Base-by-base conservation (phyloP, 352 stramenopile species). In the Phytophthora lateralis region DNA sequence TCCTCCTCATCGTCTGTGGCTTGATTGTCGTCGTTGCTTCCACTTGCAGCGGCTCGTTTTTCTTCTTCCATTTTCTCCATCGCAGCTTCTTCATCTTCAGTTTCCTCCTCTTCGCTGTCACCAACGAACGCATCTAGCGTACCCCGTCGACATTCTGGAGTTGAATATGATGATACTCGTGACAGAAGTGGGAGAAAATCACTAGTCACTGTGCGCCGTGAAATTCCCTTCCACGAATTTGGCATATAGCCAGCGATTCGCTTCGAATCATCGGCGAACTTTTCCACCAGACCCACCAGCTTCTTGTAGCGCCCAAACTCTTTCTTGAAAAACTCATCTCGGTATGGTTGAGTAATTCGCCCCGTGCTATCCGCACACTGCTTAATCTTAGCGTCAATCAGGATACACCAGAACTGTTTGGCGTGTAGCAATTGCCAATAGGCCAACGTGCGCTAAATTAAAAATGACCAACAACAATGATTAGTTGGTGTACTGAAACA, bases 351-450 rank as follows among this genome's bases (percentile, higher is more conserved):
- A n/a, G 65, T 24, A 43, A 91, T 89, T 14, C 77, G 74, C 1
- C 80, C 83, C 0, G 63, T 72, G 12, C 54, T 67, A 51, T 87
- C 73, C 0, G 72, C 55, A 55, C 32, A 69, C 37, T 78, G 57
- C 12, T 72, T 74, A 15, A 71, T 62, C 62, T 91, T 91, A 9
- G 78, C 79, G 30, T 91, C 80, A 26, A 95, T 71, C 2, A 93
- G n/a, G 14, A 76, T 75, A 7, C 79, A 89, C 82, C 81, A 91
- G 42, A 91, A 91, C 15, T 79, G 82, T 53, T 95, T 95, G 27
- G 86, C 81, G 29, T 95, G 86, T 6, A 91, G 71, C 27, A 95
- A 38, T 39, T 92, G 78, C 86, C 86, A 95, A 56, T 86, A 95
- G 3, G 71, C 74, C 27, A 93, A 59, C 4, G 79, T 89, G 20